A percentile compares a stretch with the other conserved stretches of the same genome.
phyloP scores from a whole-genome alignment of 345 rosid species.

The Dipteronia sinensis region DNA sequence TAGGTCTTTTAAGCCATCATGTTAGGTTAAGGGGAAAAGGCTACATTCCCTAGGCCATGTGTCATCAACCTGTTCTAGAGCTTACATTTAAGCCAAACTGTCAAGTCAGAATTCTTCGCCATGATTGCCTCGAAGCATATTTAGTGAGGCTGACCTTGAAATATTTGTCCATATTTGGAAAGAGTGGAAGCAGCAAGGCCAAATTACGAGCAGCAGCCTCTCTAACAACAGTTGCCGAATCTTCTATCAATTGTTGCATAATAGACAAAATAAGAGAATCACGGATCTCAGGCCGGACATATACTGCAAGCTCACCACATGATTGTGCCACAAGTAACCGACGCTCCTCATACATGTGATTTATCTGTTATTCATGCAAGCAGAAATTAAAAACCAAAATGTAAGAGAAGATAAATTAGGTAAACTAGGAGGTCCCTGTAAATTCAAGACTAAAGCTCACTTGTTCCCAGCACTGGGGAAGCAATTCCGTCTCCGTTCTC shows the following conservation, averaged over 20 bases:
- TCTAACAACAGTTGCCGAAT: conserved; percentile 90
- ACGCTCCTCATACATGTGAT: conserved; percentile 96
- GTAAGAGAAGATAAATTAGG: conserved; percentile 13
- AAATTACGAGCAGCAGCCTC: conserved; percentile 95
- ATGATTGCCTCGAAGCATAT: conserved; percentile 74
- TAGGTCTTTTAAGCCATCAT: conserved; percentile 35
- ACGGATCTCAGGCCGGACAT: conserved; percentile 90
- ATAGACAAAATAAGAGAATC: conserved; percentile 96
- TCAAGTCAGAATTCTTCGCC: conserved; percentile 78
- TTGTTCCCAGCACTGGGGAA: conserved; percentile 99
- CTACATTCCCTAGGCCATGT: conserved; percentile 52
- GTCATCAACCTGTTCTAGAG: conserved; percentile 74
- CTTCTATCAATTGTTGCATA: conserved; percentile 89
- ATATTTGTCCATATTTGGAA: conserved; percentile 93
- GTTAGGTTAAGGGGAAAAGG: conserved; percentile 45
- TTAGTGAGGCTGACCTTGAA: conserved; percentile 96
- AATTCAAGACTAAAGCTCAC: conserved; percentile 47
- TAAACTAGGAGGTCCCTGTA: conserved; percentile 22
- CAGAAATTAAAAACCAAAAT: conserved; percentile 24
- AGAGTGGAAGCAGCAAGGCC: conserved; percentile 90
- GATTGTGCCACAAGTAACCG: conserved; percentile 98
- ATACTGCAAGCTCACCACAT: conserved; percentile 96
- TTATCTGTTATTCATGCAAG: conserved; percentile 60
- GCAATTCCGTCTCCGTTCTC: conserved; percentile 97
- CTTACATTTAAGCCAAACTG: conserved; percentile 73